Evolutionary conservation across 1,139 yeast genomes (phyloP).

Genomic region (Pichia sp.): DNA sequence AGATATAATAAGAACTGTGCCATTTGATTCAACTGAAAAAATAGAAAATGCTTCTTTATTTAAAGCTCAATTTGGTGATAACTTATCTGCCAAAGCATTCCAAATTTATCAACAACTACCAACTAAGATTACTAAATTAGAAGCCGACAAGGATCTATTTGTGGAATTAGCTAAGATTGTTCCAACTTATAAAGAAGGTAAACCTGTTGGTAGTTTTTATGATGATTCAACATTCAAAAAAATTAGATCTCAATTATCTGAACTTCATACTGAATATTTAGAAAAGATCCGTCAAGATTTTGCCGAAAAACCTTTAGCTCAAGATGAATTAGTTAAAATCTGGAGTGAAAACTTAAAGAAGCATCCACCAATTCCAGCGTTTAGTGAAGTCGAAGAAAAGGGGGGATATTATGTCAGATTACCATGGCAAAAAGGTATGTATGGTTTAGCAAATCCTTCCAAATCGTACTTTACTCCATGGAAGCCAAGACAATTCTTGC

Average conservation of each 20-base stretch:
- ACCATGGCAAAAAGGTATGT: conserved; percentile 74
- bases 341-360: conserved; percentile 52
- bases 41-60: conserved; percentile 18
- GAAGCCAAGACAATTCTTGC: conserved; percentile 89
- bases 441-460: conserved; percentile 69
- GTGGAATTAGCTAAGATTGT: conserved; percentile 28
- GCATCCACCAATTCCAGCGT: conserved; percentile 39
- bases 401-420: conserved; percentile 49
- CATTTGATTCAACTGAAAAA: conserved; percentile 14
- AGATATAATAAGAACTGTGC: conserved; percentile 31
- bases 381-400: conserved; percentile 51
- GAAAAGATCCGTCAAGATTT: conserved; percentile 43
- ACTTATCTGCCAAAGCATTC: conserved; percentile 24
- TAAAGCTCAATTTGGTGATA: conserved; percentile 26
- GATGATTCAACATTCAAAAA: conserved; percentile 37
- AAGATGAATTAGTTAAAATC: conserved; percentile 27
- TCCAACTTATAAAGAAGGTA: conserved; percentile 31
- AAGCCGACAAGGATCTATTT: conserved; percentile 20
- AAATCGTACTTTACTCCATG: conserved; percentile 94
- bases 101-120: conserved; percentile 25
- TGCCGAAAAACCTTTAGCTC: conserved; percentile 22
- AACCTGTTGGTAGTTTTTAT: conserved; percentile 35
- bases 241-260: conserved; percentile 51
- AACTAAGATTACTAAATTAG: conserved; percentile 20
- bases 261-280: conserved; percentile 45